Evolutionary conservation across 2,329 filamentous ascomycete genomes (phyloP), one percentile per base, ranked within the genome.

Genomic region (Diaporthe vaccinii): DNA sequence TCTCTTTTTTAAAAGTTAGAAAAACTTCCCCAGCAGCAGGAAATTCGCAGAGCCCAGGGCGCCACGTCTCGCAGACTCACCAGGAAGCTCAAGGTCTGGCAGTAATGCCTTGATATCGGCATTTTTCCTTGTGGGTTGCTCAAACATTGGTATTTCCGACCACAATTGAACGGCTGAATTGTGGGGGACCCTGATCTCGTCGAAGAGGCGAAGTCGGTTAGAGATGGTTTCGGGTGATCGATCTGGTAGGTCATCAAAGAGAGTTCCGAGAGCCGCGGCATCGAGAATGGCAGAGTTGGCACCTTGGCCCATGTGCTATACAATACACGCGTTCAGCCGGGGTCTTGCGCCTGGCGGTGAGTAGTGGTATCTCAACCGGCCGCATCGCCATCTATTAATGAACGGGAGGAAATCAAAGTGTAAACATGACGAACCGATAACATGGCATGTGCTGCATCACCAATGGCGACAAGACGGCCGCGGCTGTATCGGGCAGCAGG

Each of bases 241-340:
- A 41, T 68, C 34, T 14, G 65, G 65, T 28, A 68, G 31, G 46
- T 53, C 65, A 2, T 28, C 46, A 39, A 68, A 53, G 31, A 68
- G 65, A 41, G 46, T 68, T 8, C 46, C 65, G 28, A 68, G 65
- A 28, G 65, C 65, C 31, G 65, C 65, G 28, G 65, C 65, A 68
- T 68, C 65, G 46, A 68, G 65, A 41, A 68, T 68, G 65, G 65
- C 65, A 68, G 31, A 68, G 25, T 68, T 68, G 65, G 65, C 65
- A 25, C 65, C 65, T 68, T 68, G 65, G 31, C 65, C 65, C 46
- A 68, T 28, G 46, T 68, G 65, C 65, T 68, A 53, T 36, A 39
- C 20, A 39, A 20, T 36, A 68, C 31, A 68, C 31, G 22, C 1
- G 22, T 53, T 68, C 22, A 68, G 62, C 31, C 14, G 12, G 25